Evolutionary conservation across 768 basidiomycete genomes (phyloP), one percentile per base, ranked within the genome.

Genomic region (Saitozyma sp.): DNA sequence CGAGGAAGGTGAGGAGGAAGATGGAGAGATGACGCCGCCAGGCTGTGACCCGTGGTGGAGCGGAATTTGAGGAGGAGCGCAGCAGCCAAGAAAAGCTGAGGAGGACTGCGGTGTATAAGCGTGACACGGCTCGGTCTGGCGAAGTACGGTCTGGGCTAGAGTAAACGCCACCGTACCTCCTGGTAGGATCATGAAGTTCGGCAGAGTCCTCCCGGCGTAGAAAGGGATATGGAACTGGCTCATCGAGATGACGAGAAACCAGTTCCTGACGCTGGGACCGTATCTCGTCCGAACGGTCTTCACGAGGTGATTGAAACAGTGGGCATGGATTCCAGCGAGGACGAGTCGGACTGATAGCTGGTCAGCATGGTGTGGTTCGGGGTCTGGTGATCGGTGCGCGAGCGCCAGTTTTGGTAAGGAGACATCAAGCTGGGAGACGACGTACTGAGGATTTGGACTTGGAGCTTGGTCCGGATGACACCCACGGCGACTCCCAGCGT

Each of bases 211-310:
- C 2, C 92, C 87, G 83, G 92, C 90, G 88, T 92, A 98, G 77
- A 91, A 99, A 8, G 88, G 87, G 6, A 94, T 74, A 75, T 98
- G 96, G 74, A 96, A 98, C 73, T 95, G 92, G 0, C 88, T 86
- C 66, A 86, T 83, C 4, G 86, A 86, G n/a, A 96, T 75, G 0
- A 93, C 64, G 1, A 84, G 78, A 75, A 88, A 95, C 69, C 65
- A 73, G 85, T 83, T 14, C 83, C 63, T 37, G 38, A 60, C 52
- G 4, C 78, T 74, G 1, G 81, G 78, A 14, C 90, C 91, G 67
- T 88, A 95, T 17, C 88, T 85, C 10, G 79, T 78, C 0, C 84
- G 81, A 1, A 90, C 83, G 1, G 87, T 85, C 46, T 85, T 84
- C 50, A 87, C 83, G 20, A 97, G 76, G 50, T 87, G 81, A 59